Base-by-base conservation (phyloP, 768 basidiomycete species). In the Leccinum arenicola region DNA sequence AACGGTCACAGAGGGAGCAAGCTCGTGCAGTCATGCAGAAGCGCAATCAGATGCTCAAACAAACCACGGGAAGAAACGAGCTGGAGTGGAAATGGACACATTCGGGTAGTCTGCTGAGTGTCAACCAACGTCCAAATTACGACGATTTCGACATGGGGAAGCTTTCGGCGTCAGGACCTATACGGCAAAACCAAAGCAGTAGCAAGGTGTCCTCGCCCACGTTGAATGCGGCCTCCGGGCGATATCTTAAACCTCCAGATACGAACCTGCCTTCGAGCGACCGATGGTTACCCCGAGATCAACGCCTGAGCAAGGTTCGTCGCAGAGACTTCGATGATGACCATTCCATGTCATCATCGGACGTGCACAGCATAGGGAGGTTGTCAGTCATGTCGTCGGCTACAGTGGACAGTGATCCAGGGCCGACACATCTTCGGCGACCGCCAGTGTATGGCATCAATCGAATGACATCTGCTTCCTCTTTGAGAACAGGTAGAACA, bases 1-100 rank as follows among this genome's bases (percentile, higher is more conserved):
- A 87, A 71, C 85, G 84, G 66, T 86, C 78, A 68, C 86, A 91
- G 61, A 84, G 86, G 66, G 95, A 97, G 67, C 89, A 94, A 73
- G 91, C 94, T 17, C 84, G 94, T 56, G 93, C 92, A 48, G 94
- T 96, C 74, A 89, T 95, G 86, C 84, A 87, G 68, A 96, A 95
- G 77, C 88, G 92, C 63, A 87, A 84, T 60, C 85, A 87, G 64
- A 80, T 93, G 73, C 78, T 90, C 66, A 83, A 83, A 68, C 81
- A 85, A 64, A 80, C 70, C 17, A 73, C 78, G 31, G 74, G 71
- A 49, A 78, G 74, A 64, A 76, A 78, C 57, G 83, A 88, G 60
- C 69, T 88, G 35, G 88, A 88, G 66, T 91, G 88, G 88, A 79
- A 77, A 57, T 76, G 72, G 74, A 52, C 67, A 57, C 55, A 75